Percentiles rank a stretch among this genome's conserved stretches.
Conservation (phyloP, 495 filamentous ascomycete species). For the Penicillium silybi region DNA sequence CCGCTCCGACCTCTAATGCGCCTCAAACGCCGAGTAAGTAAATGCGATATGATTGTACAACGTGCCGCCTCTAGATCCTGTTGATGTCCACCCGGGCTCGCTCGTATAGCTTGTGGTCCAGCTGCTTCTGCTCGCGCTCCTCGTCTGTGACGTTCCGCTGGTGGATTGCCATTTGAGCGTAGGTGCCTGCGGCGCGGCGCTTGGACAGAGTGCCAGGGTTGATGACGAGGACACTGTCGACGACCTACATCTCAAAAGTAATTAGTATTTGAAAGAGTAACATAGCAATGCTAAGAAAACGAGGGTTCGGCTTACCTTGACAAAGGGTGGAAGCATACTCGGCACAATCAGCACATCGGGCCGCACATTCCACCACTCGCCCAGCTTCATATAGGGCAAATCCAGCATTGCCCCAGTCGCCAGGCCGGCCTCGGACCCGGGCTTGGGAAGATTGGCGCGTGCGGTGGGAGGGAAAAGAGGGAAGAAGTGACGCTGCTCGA, state of each 20-base stretch:
- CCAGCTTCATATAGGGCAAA: constrained; percentile 79
- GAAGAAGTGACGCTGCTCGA: constrained; percentile 86
- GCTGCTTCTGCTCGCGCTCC: constrained; percentile 54
- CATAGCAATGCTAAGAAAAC: neutral
- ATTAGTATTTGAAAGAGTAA: neutral
- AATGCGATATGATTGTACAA: constrained; percentile 27
- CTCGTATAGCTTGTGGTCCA: constrained; percentile 73
- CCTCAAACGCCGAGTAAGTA: constrained; percentile 20
- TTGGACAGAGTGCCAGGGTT: constrained; percentile 89
- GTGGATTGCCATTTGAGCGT: constrained; percentile 69
- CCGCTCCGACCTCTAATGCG: neutral
- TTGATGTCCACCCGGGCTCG: constrained; percentile 81
- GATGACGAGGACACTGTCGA: constrained; percentile 79
- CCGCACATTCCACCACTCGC: constrained; percentile 78
- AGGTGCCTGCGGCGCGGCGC: constrained; percentile 72
- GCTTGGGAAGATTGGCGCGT: constrained; percentile 62
- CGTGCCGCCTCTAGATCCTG: constrained; percentile 53
- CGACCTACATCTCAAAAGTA: constrained; percentile 50
- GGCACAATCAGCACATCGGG: constrained; percentile 86
- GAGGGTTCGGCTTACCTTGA: constrained; percentile 57
- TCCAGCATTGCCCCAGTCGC: constrained; percentile 75
- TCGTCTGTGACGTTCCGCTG: constrained; percentile 55
- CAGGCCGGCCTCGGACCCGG: constrained; percentile 48
- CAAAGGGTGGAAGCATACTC: constrained; percentile 78
- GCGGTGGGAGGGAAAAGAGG: constrained; percentile 79